Base-by-base conservation (phyloP, 805 yeast genomes). In the Pichia kluyveri region DNA sequence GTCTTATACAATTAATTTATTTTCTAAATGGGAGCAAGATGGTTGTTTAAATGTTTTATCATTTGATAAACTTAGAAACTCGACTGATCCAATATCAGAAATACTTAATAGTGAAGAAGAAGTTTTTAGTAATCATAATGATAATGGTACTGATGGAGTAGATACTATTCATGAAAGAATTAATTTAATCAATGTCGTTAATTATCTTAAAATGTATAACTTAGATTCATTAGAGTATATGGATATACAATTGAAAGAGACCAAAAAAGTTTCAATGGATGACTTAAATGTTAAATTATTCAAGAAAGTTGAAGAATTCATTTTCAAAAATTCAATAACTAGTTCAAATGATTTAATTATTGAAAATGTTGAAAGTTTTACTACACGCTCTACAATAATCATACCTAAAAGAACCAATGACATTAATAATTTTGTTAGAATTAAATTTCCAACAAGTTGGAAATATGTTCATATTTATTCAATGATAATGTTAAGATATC, bases 21-120 rank as follows among this genome's bases (percentile, higher is more conserved):
- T 40, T 40, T 41, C 40, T 4, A 47, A 17, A 36, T 43, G 50
- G 50, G 44, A 47, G 10, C 43, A 47, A 26, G 18, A 43, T 18
- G 50, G 50, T 2, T 41, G 44, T 30, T 32, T 43, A 7, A 43
- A 23, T 11, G 18, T 34, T 34, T 12, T 34, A 15, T 34, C 37
- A 15, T 15, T 14, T 34, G 17, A 15, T 8, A 34, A 34, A 14
- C 8, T 34, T 34, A 14, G 12, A 14, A 34, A 40, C 15, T 19
- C 41, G 2, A 36, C 42, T 8, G 11, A 43, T 10, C 8, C 14
- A 9, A n/a, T 30, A 3, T 34, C 37, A 34, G 15, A 34, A 15
- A 34, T 34, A 10, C 37, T 34, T 8, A 9, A 34, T 14, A 14
- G 12, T 15, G 1, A 14, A 10, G 17, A 34, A 34, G 17, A 34